A percentile compares a stretch with the other conserved stretches of the same genome.
phyloP scores from a whole-genome alignment of 176 grass and related monocot genomes.

The Rhynchospora tenuis region DNA sequence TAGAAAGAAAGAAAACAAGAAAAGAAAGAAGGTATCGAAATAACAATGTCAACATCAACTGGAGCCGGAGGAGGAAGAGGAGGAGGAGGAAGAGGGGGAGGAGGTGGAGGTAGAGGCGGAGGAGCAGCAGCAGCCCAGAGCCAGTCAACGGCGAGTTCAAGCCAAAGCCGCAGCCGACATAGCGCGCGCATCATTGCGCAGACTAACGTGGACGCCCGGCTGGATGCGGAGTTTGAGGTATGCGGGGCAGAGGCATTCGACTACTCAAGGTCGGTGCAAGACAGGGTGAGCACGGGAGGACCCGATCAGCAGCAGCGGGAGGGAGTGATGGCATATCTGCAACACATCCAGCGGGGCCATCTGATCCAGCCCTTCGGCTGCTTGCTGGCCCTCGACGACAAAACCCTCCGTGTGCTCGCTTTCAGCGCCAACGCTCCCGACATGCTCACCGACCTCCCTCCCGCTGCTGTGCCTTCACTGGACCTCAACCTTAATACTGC shows the following conservation, averaged over 20 bases:
- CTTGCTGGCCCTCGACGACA: slow-evolving; percentile 77
- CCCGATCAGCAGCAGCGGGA: slow-evolving; percentile 23
- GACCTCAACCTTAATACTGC: background rate
- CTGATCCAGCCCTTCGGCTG: slow-evolving; percentile 82
- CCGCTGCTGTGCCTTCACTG: slow-evolving; percentile 56
- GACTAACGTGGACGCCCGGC: slow-evolving; percentile 77
- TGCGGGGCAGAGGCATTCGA: slow-evolving; percentile 54
- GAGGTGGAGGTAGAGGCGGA: background rate
- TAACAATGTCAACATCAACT: background rate
- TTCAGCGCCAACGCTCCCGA: slow-evolving; percentile 77
- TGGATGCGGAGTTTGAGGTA: slow-evolving; percentile 79
- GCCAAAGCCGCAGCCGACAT: slow-evolving; percentile 27
- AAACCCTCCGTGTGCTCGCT: slow-evolving; percentile 59
- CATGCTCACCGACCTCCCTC: slow-evolving; percentile 71
- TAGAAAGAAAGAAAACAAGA: background rate
- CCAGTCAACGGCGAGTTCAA: slow-evolving; percentile 29
- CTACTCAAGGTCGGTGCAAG: slow-evolving; percentile 70
- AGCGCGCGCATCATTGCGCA: slow-evolving; percentile 70
- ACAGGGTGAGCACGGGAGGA: background rate
- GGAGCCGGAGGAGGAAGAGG: no score
- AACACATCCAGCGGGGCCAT: slow-evolving; percentile 78
- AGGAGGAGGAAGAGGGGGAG: background rate
- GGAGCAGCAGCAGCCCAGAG: background rate
- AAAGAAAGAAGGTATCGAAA: background rate
- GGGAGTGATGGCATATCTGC: slow-evolving; percentile 81